Percentiles rank a stretch among this genome's conserved stretches.
These are phyloP conservation scores for Gastrolobium villosum DNA, from an alignment of 306 rosid genomes.

Conservation along the genomic window DNA sequence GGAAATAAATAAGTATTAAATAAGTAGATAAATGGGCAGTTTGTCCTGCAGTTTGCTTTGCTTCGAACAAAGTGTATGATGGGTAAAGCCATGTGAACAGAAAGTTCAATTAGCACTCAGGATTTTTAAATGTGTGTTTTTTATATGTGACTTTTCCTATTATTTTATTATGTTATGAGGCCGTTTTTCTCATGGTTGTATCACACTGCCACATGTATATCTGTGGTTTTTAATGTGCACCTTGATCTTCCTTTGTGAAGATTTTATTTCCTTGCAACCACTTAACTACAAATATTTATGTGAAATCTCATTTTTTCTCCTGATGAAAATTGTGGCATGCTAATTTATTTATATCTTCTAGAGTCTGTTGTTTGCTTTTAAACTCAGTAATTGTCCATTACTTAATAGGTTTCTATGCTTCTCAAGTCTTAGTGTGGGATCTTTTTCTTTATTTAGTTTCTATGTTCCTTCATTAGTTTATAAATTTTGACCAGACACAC, in stretches of 20 bases:
- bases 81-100: background rate
- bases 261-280: background rate
- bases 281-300: conserved; percentile 6
- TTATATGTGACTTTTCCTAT: background rate
- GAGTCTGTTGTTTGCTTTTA: background rate
- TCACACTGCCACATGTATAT: background rate
- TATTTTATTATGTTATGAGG: background rate
- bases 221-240: background rate
- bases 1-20: background rate
- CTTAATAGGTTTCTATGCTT: background rate
- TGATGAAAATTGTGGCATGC: background rate
- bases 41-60: conserved; percentile 11
- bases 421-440: background rate
- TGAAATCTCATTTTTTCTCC: background rate
- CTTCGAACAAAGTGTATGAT: background rate
- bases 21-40: background rate
- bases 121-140: background rate
- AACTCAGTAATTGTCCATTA: background rate
- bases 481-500: background rate
- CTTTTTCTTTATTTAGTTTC: conserved; percentile 13
- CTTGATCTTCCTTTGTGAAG: conserved; percentile 8
- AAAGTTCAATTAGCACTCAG: conserved; percentile 8
- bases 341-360: background rate
- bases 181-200: background rate
- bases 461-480: background rate